phyloP scores from a whole-genome alignment of 2,329 filamentous ascomycete species.

The Plectosphaerella cucumerina region DNA sequence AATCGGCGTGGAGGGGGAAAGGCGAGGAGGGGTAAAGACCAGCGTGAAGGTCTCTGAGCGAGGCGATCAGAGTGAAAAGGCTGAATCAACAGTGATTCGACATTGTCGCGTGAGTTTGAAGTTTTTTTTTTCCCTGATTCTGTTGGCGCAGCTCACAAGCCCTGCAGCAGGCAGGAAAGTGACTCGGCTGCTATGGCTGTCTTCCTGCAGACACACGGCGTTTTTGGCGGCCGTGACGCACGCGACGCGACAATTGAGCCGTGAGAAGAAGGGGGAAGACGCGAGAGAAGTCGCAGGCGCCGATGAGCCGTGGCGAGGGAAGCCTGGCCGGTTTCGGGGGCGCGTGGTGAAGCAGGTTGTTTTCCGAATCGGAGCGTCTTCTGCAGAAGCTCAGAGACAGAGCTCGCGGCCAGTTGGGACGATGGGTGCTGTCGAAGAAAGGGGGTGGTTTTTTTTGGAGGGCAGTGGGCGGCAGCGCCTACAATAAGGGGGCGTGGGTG shows the following conservation, averaged over 20 bases:
- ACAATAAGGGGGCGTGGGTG: too few relatives aligned
- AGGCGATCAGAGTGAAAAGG: conserved; percentile 1
- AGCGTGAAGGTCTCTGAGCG: conserved; percentile 8
- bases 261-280: background rate
- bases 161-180: background rate
- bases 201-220: background rate
- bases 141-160: too few relatives aligned
- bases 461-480: too few relatives aligned
- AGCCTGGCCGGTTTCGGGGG: too few relatives aligned
- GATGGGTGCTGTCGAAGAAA: too few relatives aligned
- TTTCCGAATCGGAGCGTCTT: too few relatives aligned
- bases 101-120: conserved; percentile 11
- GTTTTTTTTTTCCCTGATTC: background rate
- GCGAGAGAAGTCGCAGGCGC: background rate
- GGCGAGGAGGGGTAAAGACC: conserved; percentile 1
- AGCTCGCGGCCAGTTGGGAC: too few relatives aligned
- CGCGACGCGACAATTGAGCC: background rate
- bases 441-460: too few relatives aligned
- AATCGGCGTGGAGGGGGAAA: conserved; percentile 3
- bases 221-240: background rate
- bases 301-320: too few relatives aligned
- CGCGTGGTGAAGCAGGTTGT: too few relatives aligned
- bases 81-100: conserved; percentile 11
- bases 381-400: too few relatives aligned
- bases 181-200: conserved; percentile 1